phyloP scores from a whole-genome alignment of 2,329 filamentous ascomycete genomes.

The Aspergillus fructus region DNA sequence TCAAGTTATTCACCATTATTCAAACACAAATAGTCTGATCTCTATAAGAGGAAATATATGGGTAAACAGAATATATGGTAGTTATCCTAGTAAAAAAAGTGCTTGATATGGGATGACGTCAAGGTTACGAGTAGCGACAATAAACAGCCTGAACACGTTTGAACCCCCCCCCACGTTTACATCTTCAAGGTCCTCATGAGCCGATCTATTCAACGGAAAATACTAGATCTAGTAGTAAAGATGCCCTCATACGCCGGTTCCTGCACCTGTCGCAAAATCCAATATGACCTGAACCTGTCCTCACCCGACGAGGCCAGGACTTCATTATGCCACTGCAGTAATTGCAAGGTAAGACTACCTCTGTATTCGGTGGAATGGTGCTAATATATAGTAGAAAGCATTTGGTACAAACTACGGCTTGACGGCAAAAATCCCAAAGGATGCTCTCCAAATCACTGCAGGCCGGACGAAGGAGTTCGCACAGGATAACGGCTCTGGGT shows the following conservation, averaged over 20 bases:
- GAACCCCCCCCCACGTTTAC: neutral
- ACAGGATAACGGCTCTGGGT: constrained; percentile 51
- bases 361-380: too few relatives aligned
- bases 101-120: neutral
- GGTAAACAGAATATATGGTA: too few relatives aligned
- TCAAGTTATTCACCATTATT: too few relatives aligned
- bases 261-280: constrained; percentile 51
- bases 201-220: neutral
- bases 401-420: constrained; percentile 54
- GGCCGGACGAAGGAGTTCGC: constrained; percentile 47
- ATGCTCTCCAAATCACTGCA: constrained; percentile 42
- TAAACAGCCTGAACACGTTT: too few relatives aligned
- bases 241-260: constrained; percentile 39
- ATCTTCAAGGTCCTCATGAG: neutral
- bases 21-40: too few relatives aligned
- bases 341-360: constrained; percentile 47
- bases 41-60: too few relatives aligned
- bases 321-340: constrained; percentile 53
- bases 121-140: neutral
- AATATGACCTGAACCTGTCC: constrained; percentile 47
- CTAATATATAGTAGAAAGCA: constrained; percentile 43
- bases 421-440: constrained; percentile 51
- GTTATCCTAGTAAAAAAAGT: too few relatives aligned
- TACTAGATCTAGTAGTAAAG: neutral
- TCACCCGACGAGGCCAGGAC: constrained; percentile 51